Evolutionary conservation across 257 asterid species (phyloP), one percentile per base, ranked within the genome.

Genomic region (Forsythia suspensa): DNA sequence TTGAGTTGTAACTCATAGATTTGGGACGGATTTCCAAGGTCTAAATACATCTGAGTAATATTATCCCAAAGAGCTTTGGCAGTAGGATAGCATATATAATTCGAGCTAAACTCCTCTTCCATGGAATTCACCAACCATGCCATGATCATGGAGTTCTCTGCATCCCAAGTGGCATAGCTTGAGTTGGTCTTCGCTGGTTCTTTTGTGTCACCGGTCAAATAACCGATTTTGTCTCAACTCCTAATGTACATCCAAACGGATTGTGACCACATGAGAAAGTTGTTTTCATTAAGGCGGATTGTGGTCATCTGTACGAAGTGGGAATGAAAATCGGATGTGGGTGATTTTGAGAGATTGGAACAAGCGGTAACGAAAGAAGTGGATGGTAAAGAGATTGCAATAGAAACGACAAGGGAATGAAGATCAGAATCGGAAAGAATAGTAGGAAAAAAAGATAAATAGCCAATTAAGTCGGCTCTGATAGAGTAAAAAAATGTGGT

Each of bases 121-220:
- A 72, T 72, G 37, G 76, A 41, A 44, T 72, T 72, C 7, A 40
- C 65, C 15, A 44, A 6, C 63, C 65, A 72, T 6, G 76, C 76
- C 57, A 44, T 73, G 16, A 73, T 36, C 67, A 48, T 73, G 67
- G 77, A 73, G 34, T 73, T 73, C 40, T 73, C 67, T 5, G 11
- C 77, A 72, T 72, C 77, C 29, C 67, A 34, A 48, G 20, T 29
- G 4, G 66, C 77, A 29, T 24, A 51, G 20, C 3, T 13, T n/a
- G 20, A 5, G 20, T 15, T 4, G 20, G 18, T 51, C 15, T 51
- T 16, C 13, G 3, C 59, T 3, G 59, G 59, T 12, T 4, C 2
- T 16, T 15, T 51, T 6, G 59, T 51, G 4, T 51, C 59, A 51
- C 8, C 8, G 1, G 59, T 51, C 20, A 51, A 16, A 51, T 51